Evolutionary conservation across 2,329 filamentous ascomycete genomes (phyloP).

Genomic region (Alternaria sp.): DNA sequence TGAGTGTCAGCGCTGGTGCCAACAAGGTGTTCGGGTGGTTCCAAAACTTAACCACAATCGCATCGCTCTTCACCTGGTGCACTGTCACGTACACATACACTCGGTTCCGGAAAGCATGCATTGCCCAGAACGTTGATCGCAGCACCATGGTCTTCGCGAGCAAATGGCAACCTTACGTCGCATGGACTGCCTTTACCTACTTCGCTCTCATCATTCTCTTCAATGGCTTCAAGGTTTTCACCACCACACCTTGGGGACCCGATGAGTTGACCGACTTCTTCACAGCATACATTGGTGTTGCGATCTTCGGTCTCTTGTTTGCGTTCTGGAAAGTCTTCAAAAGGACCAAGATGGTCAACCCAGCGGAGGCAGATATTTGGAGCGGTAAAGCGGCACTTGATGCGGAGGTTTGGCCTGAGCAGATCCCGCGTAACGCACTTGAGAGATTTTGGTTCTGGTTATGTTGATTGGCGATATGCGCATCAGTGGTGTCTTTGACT

Average conservation of each 20-base stretch:
- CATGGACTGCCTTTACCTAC: constrained; percentile 68
- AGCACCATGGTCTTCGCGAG: constrained; percentile 60
- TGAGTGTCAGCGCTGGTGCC: constrained; percentile 58
- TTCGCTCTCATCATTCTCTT: constrained; percentile 65
- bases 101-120: constrained; percentile 60
- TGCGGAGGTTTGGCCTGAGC: constrained; percentile 56
- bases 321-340: constrained; percentile 72
- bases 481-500: background rate
- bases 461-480: constrained; percentile 39
- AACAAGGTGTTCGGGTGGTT: constrained; percentile 71
- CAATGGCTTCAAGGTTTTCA: constrained; percentile 71
- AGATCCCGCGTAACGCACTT: constrained; percentile 53
- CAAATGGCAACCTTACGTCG: constrained; percentile 62
- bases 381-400: constrained; percentile 59
- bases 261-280: constrained; percentile 57
- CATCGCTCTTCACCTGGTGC: constrained; percentile 65
- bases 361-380: constrained; percentile 56
- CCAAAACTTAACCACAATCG: constrained; percentile 71
- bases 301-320: constrained; percentile 59
- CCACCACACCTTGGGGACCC: constrained; percentile 50
- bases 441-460: constrained; percentile 62
- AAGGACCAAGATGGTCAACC: constrained; percentile 62
- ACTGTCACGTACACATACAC: constrained; percentile 65
- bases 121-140: constrained; percentile 65
- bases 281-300: constrained; percentile 59